These are phyloP conservation scores for Phytophthora fragariaefolia DNA, from an alignment of 352 stramenopile species.

Conservation along the genomic window DNA sequence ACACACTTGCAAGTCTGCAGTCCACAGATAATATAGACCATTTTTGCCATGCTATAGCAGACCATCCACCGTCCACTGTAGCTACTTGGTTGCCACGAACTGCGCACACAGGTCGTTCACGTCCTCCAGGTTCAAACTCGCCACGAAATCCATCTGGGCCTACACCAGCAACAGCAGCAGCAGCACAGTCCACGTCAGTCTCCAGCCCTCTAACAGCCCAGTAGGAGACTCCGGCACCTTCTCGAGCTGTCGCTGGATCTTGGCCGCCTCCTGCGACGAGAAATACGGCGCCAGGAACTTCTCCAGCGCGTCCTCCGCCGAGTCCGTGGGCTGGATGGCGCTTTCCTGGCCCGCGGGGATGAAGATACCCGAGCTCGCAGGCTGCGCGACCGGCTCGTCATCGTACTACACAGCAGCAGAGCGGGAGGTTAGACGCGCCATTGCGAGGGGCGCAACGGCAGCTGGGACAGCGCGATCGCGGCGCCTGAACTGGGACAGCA, in stretches of 20 bases:
- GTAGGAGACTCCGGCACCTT: constrained; percentile 44
- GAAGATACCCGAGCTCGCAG: constrained; percentile 35
- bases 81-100: constrained; percentile 50
- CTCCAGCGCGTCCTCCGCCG: constrained; percentile 51
- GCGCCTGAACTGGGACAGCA: background rate
- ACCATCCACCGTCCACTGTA: background rate
- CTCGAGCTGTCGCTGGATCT: constrained; percentile 65
- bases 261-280: constrained; percentile 56
- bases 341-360: constrained; percentile 30
- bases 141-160: constrained; percentile 62
- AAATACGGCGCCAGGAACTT: constrained; percentile 79
- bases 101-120: constrained; percentile 77
- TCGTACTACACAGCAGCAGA: constrained; percentile 25
- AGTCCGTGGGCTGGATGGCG: constrained; percentile 48
- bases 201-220: background rate
- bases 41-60: constrained; percentile 15
- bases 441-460: background rate
- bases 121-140: constrained; percentile 67
- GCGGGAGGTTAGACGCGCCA: background rate
- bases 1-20: background rate
- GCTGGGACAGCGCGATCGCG: background rate
- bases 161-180: constrained; percentile 19
- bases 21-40: constrained; percentile 19
- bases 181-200: constrained; percentile 5
- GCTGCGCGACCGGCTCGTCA: constrained; percentile 17